A percentile compares a stretch with the other conserved stretches of the same genome.
Conservation (phyloP, 2,329 filamentous ascomycete species). For the Pleurostoma richardsiae region DNA sequence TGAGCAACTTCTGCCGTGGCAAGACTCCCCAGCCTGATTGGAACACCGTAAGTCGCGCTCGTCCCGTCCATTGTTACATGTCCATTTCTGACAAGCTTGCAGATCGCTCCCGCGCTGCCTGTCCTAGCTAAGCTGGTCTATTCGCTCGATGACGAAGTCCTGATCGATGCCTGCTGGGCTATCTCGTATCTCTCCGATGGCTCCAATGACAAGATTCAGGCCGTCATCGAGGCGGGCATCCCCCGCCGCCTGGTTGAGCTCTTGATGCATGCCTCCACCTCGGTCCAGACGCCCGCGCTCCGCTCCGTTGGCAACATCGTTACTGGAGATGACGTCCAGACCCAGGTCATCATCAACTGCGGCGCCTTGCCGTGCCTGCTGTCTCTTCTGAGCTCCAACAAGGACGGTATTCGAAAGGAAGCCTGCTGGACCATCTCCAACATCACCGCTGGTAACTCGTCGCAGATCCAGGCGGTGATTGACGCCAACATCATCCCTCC, state of each 20-base stretch:
- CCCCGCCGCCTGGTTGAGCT: constrained; percentile 94
- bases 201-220: constrained; percentile 98
- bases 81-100: constrained; percentile 11
- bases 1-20: constrained; percentile 99
- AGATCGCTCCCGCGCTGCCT: constrained; percentile 93
- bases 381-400: constrained; percentile 89
- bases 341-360: constrained; percentile 99
- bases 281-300: constrained; percentile 94
- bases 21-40: constrained; percentile 99
- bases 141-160: constrained; percentile 94
- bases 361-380: constrained; percentile 88
- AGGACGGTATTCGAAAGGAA: constrained; percentile 98
- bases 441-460: constrained; percentile 96
- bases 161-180: constrained; percentile 99
- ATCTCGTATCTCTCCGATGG: constrained; percentile 98
- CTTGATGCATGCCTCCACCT: constrained; percentile 96
- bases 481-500: constrained; percentile 97
- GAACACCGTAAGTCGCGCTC: constrained; percentile 68
- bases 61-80: constrained; percentile 12
- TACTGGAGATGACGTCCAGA: constrained; percentile 96
- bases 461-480: constrained; percentile 93
- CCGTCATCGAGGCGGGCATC: constrained; percentile 96
- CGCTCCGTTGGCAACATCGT: constrained; percentile 98
- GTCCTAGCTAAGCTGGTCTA: constrained; percentile 97
- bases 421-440: constrained; percentile 99